These are phyloP conservation scores for Luvunga scandens DNA, from an alignment of 345 rosid genomes.

Conservation along the genomic window DNA sequence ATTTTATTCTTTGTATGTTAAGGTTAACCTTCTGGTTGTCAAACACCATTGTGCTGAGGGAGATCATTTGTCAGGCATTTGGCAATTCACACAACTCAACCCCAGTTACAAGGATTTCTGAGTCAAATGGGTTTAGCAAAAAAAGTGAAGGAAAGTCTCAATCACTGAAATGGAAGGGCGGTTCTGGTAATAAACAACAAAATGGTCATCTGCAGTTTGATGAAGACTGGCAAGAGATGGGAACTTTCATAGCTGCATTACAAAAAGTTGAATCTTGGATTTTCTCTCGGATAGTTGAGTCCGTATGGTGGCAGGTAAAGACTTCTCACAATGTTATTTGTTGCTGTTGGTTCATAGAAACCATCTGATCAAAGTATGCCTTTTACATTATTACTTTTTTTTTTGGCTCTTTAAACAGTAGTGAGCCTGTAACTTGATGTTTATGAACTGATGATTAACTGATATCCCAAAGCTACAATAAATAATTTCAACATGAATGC, in stretches of 20 bases:
- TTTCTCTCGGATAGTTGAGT: constrained; percentile 86
- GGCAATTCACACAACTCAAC: constrained; percentile 47
- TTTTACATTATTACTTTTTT: background rate
- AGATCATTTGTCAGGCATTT: constrained; percentile 74
- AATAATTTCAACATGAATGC: background rate
- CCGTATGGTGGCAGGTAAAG: constrained; percentile 99
- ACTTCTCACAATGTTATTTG: background rate
- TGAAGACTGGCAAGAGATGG: constrained; percentile 94
- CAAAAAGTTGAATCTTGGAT: constrained; percentile 89
- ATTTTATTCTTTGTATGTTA: constrained; percentile 22
- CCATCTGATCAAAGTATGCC: background rate
- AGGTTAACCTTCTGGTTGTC: constrained; percentile 98
- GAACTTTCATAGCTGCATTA: constrained; percentile 69
- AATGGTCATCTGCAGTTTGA: constrained; percentile 44
- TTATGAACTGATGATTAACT: background rate
- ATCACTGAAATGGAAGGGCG: constrained; percentile 46
- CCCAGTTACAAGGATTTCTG: constrained; percentile 40
- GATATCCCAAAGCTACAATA: background rate
- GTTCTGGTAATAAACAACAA: constrained; percentile 31
- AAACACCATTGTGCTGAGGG: constrained; percentile 74
- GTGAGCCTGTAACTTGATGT: background rate
- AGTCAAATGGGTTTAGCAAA: constrained; percentile 47
- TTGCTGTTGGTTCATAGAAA: background rate
- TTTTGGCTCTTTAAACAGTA: background rate
- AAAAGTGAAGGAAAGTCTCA: constrained; percentile 33